Evolutionary conservation across 805 yeast genomes (phyloP), one percentile per base, ranked within the genome.

Genomic region (Hanseniaspora lindneri): DNA sequence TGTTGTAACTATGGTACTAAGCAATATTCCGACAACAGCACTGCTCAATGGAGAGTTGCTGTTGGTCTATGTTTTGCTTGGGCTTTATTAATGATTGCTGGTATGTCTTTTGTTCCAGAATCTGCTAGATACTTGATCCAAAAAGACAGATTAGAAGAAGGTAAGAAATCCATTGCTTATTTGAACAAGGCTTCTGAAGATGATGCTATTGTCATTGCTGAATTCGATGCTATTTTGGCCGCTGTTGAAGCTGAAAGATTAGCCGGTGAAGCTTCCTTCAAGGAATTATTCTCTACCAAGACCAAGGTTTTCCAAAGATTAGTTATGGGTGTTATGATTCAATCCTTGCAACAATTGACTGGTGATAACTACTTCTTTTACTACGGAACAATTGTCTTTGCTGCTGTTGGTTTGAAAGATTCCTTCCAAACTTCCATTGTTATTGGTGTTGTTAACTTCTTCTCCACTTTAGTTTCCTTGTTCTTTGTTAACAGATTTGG

Each of bases 311-410:
- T 64, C 52, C 61, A 52, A 57, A 58, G 68, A 56, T 64, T 70
- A 27, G 32, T 68, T 17, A 66, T 74, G 60, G 82, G 82, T 66
- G 63, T 72, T 51, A 57, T 68, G 54, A 54, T 76, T 33, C 80
- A 76, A 65, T 71, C 75, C 54, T 68, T 79, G 65, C 83, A 79
- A 66, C 83, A 78, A 63, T 68, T 76, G 58, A 73, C 78, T 49
- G 80, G 80, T 69, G 66, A 69, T 63, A 76, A 76, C 68, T 76
- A 74, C 60, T 75, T 76, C 67, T 76, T 76, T 71, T 76, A 75
- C 66, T 76, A 75, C 54, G 79, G 79, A 60, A 76, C 79, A 52
- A 49, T 51, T 28, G 48, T 55, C 49, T 55, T 55, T 37, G 42
- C 47, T 30, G 50, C 58, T 47, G 58, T 55, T 42, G 58, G 63